A percentile compares a stretch with the other conserved stretches of the same genome.
Conservation (phyloP, 192 early-diverging fungal genomes). For the Coemansia furcata region DNA sequence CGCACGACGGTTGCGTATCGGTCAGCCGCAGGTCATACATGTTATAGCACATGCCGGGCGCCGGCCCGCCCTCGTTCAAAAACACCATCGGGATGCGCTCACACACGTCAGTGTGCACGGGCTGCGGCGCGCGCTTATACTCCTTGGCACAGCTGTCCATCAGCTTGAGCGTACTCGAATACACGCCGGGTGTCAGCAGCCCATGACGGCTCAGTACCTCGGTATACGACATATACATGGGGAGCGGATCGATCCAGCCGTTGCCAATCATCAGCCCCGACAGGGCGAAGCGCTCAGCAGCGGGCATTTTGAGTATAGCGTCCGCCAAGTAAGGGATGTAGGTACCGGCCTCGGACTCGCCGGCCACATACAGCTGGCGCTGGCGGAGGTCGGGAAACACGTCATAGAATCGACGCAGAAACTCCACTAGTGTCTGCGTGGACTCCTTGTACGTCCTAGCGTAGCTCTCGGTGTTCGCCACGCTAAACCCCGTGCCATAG, state of each 20-base stretch:
- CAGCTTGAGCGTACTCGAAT: conserved; percentile 17
- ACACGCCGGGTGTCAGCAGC: conserved; percentile 20
- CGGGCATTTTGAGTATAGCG: conserved; percentile 52
- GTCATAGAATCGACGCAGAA: conserved; percentile 57
- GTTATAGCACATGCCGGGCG: conserved; percentile 60
- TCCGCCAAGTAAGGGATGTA: conserved; percentile 70
- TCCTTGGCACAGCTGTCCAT: conserved; percentile 42
- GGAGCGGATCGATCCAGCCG: conserved; percentile 72
- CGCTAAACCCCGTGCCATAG: conserved; percentile 60
- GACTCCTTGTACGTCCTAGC: conserved; percentile 39
- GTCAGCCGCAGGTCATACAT: conserved; percentile 68
- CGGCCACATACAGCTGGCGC: conserved; percentile 63
- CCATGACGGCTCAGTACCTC: conserved; percentile 42
- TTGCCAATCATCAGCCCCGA: conserved; percentile 66
- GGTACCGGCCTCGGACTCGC: conserved; percentile 73
- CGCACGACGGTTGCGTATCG: conserved; percentile 61
- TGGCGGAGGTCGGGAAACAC: conserved; percentile 56
- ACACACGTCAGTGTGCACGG: conserved; percentile 44
- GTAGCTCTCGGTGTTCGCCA: conserved; percentile 11
- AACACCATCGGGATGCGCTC: conserved; percentile 37
- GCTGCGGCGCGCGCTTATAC: conserved; percentile 47
- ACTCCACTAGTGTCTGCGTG: conserved; percentile 50
- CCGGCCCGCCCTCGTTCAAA: conserved; percentile 34
- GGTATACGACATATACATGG: conserved; percentile 57
- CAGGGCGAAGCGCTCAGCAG: conserved; percentile 27